phyloP scores from a whole-genome alignment of 345 rosid species.

The Physaria fendleri region DNA sequence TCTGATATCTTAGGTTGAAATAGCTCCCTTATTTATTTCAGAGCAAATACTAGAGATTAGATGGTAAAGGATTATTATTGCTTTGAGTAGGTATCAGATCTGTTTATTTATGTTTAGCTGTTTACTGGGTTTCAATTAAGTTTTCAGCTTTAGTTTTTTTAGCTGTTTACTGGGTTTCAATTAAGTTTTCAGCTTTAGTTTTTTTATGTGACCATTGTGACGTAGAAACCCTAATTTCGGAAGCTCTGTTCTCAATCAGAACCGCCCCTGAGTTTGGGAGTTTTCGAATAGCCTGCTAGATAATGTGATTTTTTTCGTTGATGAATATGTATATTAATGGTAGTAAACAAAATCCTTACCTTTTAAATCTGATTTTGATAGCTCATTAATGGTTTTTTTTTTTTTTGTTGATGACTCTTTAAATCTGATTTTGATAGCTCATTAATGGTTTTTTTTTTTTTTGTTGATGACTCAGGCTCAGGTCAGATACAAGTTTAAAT shows the following conservation, averaged over 20 bases:
- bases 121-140: background rate
- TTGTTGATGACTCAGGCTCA: background rate
- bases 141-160: background rate
- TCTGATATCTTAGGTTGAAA: background rate
- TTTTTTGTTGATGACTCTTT: too few relatives aligned
- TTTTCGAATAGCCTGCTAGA: background rate
- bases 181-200: background rate
- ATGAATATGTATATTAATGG: background rate
- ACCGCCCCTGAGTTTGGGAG: background rate
- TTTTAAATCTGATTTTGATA: background rate
- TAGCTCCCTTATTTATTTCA: background rate
- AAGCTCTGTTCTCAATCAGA: background rate
- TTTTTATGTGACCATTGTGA: background rate
- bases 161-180: background rate
- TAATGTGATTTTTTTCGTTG: background rate
- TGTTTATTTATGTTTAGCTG: background rate
- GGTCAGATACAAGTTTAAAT: slow-evolving; percentile 31
- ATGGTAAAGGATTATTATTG: background rate
- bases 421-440: background rate
- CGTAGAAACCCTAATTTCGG: background rate
- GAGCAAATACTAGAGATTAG: background rate
- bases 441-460: background rate
- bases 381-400: too few relatives aligned
- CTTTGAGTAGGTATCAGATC: background rate
- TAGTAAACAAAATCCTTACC: background rate